phyloP scores from a whole-genome alignment of 768 basidiomycete species.

The Mycena sanguinolenta region DNA sequence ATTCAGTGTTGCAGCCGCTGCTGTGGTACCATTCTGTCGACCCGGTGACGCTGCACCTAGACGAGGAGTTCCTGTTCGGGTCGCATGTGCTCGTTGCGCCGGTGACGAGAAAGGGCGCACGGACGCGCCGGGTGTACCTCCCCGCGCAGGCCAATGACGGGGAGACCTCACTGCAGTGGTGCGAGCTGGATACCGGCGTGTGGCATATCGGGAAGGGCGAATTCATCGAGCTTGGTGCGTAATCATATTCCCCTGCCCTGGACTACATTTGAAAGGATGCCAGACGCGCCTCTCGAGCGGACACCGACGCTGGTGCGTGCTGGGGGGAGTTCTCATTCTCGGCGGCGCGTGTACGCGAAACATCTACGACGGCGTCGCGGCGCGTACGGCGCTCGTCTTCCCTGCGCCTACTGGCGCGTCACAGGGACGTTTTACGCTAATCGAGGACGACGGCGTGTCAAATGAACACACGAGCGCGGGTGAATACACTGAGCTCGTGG shows the following conservation, averaged over 20 bases:
- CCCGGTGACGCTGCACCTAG: constrained; percentile 32
- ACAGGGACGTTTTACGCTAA: constrained; percentile 31
- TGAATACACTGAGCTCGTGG: constrained; percentile 31
- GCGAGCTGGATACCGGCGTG: constrained; percentile 36
- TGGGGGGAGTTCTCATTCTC: constrained; percentile 28
- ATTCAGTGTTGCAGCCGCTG: constrained; percentile 23
- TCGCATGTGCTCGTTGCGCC: constrained; percentile 38
- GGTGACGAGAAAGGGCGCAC: constrained; percentile 36
- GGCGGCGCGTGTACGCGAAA: constrained; percentile 34
- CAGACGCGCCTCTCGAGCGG: constrained; percentile 31
- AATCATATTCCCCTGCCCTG: not conserved
- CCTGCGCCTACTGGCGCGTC: constrained; percentile 30
- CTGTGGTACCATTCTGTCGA: constrained; percentile 38
- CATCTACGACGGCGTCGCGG: constrained; percentile 36
- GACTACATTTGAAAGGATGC: not conserved
- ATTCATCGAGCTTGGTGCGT: constrained; percentile 31
- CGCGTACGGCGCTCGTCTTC: constrained; percentile 35
- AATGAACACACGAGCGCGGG: constrained; percentile 31
- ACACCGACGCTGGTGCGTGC: constrained; percentile 33
- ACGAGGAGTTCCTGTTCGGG: constrained; percentile 38
- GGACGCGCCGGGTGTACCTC: constrained; percentile 35
- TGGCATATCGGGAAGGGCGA: constrained; percentile 36
- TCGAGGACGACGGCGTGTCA: constrained; percentile 37
- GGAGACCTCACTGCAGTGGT: constrained; percentile 32
- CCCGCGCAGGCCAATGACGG: constrained; percentile 33